Conservation (phyloP, 2,329 filamentous ascomycete species). For the Leptographium wingfieldii region DNA sequence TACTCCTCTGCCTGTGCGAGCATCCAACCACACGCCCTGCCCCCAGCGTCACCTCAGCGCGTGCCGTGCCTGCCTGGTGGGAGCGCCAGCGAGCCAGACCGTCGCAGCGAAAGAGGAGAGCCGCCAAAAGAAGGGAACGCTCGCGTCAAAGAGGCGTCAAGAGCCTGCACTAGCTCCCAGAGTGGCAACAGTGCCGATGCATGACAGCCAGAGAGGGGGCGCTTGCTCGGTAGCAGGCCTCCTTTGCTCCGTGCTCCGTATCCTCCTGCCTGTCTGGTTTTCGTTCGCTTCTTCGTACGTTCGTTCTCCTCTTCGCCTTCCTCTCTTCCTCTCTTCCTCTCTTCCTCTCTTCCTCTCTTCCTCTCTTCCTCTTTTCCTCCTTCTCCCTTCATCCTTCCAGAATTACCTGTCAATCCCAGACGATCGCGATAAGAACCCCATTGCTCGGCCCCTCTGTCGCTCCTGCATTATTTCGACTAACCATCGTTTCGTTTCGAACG, state of each 20-base stretch:
- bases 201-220: not conserved
- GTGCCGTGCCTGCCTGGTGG: not conserved
- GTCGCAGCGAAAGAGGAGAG: not conserved
- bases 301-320: not conserved
- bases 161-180: not conserved
- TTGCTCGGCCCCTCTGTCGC: not conserved
- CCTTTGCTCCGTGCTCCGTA: too few species aligned
- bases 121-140: not conserved
- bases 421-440: not conserved
- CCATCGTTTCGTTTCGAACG: slow-evolving; percentile 1
- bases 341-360: not conserved
- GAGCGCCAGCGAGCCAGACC: not conserved
- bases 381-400: not conserved
- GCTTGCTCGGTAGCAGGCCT: not conserved
- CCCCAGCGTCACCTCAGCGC: too few species aligned
- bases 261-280: too few species aligned
- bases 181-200: not conserved
- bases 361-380: not conserved
- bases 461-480: slow-evolving; percentile 1
- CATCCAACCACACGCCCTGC: too few species aligned
- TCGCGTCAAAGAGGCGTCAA: not conserved
- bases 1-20: not conserved
- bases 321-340: not conserved
- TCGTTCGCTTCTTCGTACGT: not conserved
- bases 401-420: not conserved